Evolutionary conservation across 2,329 filamentous ascomycete genomes (phyloP), one percentile per base, ranked within the genome.

Genomic region (Clonostachys rhizophaga): DNA sequence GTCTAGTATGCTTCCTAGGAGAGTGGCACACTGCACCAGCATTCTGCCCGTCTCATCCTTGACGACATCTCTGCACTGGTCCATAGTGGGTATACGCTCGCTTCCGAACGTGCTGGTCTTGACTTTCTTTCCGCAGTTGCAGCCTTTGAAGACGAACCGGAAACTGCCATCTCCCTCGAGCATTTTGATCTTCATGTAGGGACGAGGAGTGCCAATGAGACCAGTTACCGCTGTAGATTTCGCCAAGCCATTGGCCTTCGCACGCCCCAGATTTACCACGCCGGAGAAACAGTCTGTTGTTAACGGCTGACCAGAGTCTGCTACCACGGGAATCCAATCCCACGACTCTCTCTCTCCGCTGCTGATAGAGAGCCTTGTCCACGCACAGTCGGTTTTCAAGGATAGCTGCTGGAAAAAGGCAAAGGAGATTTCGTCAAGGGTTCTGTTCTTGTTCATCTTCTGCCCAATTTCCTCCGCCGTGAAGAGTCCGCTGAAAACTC

Each of bases 121-220:
- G 14, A 51, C 17, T 17, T 45, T 35, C 42, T 49, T 51, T 5
- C 49, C 47, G 35, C 49, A 51, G 47, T 51, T 51, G 44, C 49
- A 51, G 36, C 49, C 49, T 16, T 44, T 46, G 47, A 51, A 51
- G 18, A 34, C 34, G 41, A 51, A 51, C 13, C 47, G 44, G 30
- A 49, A 51, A 34, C 34, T 42, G 9, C 47, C 39, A 30, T 48
- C 41, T 2, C 39, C 43, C 39, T 45, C 39, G 12, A 14, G 20
- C 6, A 48, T 33, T 20, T 34, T 42, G 17, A 49, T 49, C 35
- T 43, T 47, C 35, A 44, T 49, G 34, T 40, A 39, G 46, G 14
- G 14, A n/a, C 17, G 14, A 11, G 36, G 36, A 18, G 17, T 18
- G 8, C 36, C 36, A 2, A 20, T 33, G 14, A 49, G 9, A 5